phyloP scores from a whole-genome alignment of 805 yeast genomes.

The Schwanniomyces vanrijiae region DNA sequence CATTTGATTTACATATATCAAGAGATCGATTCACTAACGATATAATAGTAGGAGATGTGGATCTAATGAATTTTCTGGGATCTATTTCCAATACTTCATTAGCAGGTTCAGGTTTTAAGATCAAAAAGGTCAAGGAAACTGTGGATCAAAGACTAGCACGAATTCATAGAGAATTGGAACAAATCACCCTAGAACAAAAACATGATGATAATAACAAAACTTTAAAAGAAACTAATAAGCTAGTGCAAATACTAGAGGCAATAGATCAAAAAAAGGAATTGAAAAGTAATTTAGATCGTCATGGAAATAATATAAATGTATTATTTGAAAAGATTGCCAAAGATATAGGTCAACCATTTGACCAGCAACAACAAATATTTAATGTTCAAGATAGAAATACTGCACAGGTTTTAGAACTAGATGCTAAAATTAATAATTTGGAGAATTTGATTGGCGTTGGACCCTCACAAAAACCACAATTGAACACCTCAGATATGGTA shows the following conservation, averaged over 20 bases:
- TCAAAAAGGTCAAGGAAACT: conserved; percentile 30
- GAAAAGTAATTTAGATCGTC: background rate
- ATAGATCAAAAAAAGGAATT: conserved; percentile 1
- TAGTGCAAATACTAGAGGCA: conserved; percentile 6
- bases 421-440: conserved; percentile 19
- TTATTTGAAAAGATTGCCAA: conserved; percentile 7
- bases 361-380: background rate
- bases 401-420: conserved; percentile 20
- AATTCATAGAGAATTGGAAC: conserved; percentile 39
- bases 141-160: conserved; percentile 37
- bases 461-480: conserved; percentile 3
- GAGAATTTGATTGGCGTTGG: conserved; percentile 23
- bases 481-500: background rate
- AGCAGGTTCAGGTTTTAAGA: conserved; percentile 23
- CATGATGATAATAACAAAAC: background rate
- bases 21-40: conserved; percentile 23
- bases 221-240: conserved; percentile 3
- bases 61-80: conserved; percentile 40
- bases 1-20: conserved; percentile 14
- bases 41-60: conserved; percentile 19
- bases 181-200: conserved; percentile 20
- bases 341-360: background rate
- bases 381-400: background rate
- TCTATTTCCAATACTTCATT: conserved; percentile 17
- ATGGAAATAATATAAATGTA: conserved; percentile 4